Conservation (phyloP, 768 basidiomycete genomes). For the Dendrothele bispora region DNA sequence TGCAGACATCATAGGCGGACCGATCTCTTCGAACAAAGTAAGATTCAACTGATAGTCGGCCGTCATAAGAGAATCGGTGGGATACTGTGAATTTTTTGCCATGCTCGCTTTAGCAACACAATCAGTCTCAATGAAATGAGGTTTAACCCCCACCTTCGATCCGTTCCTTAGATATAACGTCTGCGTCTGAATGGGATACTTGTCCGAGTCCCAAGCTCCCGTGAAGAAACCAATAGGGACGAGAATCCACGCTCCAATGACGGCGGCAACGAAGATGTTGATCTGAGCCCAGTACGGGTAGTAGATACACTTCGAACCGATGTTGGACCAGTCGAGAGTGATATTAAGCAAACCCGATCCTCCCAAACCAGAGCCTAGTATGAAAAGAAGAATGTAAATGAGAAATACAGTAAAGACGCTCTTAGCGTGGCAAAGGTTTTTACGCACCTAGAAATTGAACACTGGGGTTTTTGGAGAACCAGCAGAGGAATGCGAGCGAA, state of each 20-base stretch:
- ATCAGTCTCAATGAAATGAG: too few species aligned
- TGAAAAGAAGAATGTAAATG: conserved; percentile 8
- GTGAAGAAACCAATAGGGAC: conserved; percentile 20
- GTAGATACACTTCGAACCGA: conserved; percentile 19
- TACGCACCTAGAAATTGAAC: conserved; percentile 13
- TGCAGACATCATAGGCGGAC: conserved; percentile 23
- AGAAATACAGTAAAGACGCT: neutral
- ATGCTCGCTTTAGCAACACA: too few species aligned
- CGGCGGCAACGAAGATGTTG: conserved; percentile 19
- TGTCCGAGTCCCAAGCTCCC: conserved; percentile 19
- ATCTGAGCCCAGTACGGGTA: conserved; percentile 26
- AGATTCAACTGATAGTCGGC: conserved; percentile 17
- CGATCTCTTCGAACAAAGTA: conserved; percentile 13
- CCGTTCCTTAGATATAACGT: conserved; percentile 16
- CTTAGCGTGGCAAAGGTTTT: too few species aligned
- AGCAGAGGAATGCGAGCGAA: conserved; percentile 24
- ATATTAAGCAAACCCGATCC: conserved; percentile 22
- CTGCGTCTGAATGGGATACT: conserved; percentile 22
- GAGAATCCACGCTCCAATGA: conserved; percentile 23
- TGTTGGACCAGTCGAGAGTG: conserved; percentile 25
- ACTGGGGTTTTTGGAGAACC: conserved; percentile 22
- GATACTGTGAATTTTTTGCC: conserved; percentile 8
- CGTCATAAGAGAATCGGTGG: conserved; percentile 18
- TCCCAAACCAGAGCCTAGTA: conserved; percentile 18
- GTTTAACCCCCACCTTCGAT: neutral